phyloP scores from a whole-genome alignment of 176 grass and related monocot genomes.

The Themeda triandra region DNA sequence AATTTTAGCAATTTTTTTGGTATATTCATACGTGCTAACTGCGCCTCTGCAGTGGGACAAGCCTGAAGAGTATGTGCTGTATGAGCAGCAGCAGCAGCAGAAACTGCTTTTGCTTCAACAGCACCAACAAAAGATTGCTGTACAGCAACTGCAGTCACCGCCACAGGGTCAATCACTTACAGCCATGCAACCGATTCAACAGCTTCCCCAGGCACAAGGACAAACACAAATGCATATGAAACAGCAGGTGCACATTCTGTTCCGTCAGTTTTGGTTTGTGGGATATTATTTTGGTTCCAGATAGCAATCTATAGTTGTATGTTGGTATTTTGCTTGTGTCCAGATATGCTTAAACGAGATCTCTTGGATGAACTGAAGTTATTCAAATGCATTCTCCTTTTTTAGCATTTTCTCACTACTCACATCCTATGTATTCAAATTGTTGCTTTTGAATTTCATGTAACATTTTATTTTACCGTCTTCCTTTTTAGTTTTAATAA shows the following conservation, averaged over 20 bases:
- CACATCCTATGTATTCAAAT: not conserved
- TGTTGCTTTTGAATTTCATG: not conserved
- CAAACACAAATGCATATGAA: constrained; percentile 76
- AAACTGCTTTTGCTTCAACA: constrained; percentile 92
- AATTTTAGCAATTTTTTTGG: not conserved
- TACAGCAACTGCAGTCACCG: constrained; percentile 79
- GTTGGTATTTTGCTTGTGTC: not conserved
- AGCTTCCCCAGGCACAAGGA: constrained; percentile 63
- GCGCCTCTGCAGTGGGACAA: constrained; percentile 79
- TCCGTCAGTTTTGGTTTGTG: constrained; percentile 33
- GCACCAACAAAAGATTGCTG: constrained; percentile 82
- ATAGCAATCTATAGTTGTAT: not conserved
- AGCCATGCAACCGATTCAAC: constrained; percentile 57
- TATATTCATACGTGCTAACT: constrained; percentile 2
- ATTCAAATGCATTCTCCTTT: not conserved
- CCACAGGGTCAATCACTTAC: constrained; percentile 57
- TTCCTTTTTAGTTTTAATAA: not conserved
- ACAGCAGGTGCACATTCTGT: constrained; percentile 55
- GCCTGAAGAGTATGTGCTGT: constrained; percentile 87
- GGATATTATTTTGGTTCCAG: constrained; percentile 12
- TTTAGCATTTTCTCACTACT: not conserved
- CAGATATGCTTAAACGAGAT: not conserved
- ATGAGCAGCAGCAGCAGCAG: constrained; percentile 88
- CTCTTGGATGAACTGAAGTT: constrained; percentile 13
- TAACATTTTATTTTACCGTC: not conserved